Evolutionary conservation across 495 filamentous ascomycete species (phyloP), one percentile per base, ranked within the genome.

Genomic region (Xanthoparmelia taractica): DNA sequence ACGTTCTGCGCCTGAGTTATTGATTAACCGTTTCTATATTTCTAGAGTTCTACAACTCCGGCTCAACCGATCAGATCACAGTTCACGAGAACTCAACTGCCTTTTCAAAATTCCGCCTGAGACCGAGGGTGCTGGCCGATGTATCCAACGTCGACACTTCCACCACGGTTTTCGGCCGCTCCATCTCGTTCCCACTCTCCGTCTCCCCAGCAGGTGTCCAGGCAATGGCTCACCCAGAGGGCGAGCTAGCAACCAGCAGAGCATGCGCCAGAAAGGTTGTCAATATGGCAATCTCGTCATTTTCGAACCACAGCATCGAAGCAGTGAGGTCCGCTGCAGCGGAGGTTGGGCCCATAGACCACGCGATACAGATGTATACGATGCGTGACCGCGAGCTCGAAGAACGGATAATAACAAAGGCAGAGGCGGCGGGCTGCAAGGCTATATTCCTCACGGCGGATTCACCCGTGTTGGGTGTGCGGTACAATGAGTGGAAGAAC

Each of bases 61-160:
- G 78, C 34, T 76, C 78, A 27, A 78, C 75, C 23, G 69, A 76
- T 36, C 76, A 80, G 68, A 62, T 74, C 57, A 81, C 78, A 2
- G 63, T 81, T 25, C 66, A 59, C 33, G 79, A 80, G 31, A 82
- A 82, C 63, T 66, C 71, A 33, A 63, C 69, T 27, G 75, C 77
- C 11, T 82, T 72, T 60, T 65, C 71, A 37, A 74, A 72, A 31
- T 83, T 83, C 62, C 76, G 73, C 25, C 65, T 84, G 18, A 67
- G 79, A 17, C 79, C 82, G 8, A 73, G 82, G 25, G 75, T 83
- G 12, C 72, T 84, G 2, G 72, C 72, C 56, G 76, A 84, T 68
- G 80, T 84, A 37, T 78, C 78, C 27, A 64, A 71, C 13, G 68
- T 77, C 34, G 73, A 76, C 65, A 77, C 78, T n/a, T 74, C 68